A percentile compares a stretch with the other conserved stretches of the same genome.
These are phyloP conservation scores for Ophiostoma angusticollis DNA, from an alignment of 2,329 filamentous ascomycete species.

Conservation along the genomic window DNA sequence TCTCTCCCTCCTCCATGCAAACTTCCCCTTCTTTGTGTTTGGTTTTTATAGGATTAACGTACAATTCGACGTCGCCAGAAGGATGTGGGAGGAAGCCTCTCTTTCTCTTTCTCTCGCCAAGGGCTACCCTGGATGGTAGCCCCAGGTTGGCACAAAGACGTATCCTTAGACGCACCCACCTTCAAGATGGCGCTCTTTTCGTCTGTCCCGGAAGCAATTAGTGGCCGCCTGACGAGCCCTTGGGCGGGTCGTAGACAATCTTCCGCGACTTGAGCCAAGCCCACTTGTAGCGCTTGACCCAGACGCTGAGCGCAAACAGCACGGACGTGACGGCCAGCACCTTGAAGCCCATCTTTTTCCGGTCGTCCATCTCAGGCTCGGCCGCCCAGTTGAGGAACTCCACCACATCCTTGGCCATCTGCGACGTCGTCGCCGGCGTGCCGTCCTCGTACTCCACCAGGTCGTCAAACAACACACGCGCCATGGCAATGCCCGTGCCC, in stretches of 20 bases:
- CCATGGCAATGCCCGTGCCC: slow-evolving; percentile 97
- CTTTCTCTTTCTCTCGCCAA: too few species aligned
- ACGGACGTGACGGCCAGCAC: slow-evolving; percentile 67
- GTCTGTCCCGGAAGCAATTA: too few species aligned
- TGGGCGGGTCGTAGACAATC: slow-evolving; percentile 73
- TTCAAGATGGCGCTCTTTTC: too few species aligned
- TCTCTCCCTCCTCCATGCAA: too few species aligned
- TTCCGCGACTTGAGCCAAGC: slow-evolving; percentile 89
- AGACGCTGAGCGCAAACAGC: slow-evolving; percentile 78
- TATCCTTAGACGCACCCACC: too few species aligned
- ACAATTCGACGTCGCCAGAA: too few species aligned
- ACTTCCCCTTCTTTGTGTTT: too few species aligned
- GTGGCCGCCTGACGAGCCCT: slow-evolving; percentile 29
- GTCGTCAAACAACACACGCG: slow-evolving; percentile 92
- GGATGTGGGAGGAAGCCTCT: too few species aligned
- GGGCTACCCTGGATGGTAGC: too few species aligned
- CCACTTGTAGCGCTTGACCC: slow-evolving; percentile 99
- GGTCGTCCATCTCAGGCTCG: slow-evolving; percentile 97
- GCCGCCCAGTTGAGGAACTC: slow-evolving; percentile 99
- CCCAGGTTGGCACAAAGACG: too few species aligned
- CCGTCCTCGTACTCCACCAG: slow-evolving; percentile 97
- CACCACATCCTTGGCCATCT: slow-evolving; percentile 99
- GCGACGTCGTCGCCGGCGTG: slow-evolving; percentile 85
- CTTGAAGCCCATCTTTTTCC: slow-evolving; percentile 99
- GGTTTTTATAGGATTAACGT: too few species aligned